Evolutionary conservation across 208 protist species (phyloP).

Genomic region (Leishmania gerbilli): DNA sequence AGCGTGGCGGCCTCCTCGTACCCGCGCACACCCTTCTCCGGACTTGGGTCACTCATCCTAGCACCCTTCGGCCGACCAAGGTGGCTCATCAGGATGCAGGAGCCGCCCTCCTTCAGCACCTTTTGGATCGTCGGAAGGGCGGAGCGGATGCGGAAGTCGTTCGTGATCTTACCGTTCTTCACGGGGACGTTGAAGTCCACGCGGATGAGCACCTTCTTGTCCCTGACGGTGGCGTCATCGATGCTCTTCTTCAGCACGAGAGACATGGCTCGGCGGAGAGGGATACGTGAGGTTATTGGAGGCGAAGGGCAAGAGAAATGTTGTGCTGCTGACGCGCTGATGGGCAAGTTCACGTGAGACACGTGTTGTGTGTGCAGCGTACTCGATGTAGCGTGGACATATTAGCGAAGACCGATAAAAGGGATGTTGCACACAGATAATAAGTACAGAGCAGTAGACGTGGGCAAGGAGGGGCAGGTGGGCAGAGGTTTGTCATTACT

Average conservation of each 20-base stretch:
- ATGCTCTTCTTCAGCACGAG: slow-evolving; percentile 81
- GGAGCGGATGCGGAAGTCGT: slow-evolving; percentile 94
- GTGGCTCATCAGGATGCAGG: slow-evolving; percentile 96
- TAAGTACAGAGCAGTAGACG: neutral
- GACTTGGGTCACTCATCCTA: slow-evolving; percentile 59
- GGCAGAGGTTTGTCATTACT: neutral
- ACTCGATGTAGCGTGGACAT: neutral
- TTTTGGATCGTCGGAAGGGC: slow-evolving; percentile 94
- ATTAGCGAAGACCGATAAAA: neutral
- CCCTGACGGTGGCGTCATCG: slow-evolving; percentile 75
- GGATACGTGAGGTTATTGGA: neutral
- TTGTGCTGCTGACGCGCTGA: neutral
- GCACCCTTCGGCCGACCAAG: slow-evolving; percentile 98
- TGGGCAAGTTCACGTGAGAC: neutral
- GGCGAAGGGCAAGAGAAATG: neutral
- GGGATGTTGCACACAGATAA: neutral
- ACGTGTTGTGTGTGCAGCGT: neutral
- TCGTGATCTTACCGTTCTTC: slow-evolving; percentile 95
- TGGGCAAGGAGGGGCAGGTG: neutral
- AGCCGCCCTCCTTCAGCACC: slow-evolving; percentile 90
- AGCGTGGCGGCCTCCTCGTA: slow-evolving; percentile 90
- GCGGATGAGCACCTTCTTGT: slow-evolving; percentile 95
- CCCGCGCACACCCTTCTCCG: slow-evolving; percentile 45
- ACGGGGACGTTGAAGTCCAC: slow-evolving; percentile 99
- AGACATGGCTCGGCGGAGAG: slow-evolving; percentile 25